A percentile compares a stretch with the other conserved stretches of the same genome.
Conservation (phyloP, 495 filamentous ascomycete species). For the Penicillium soppii region DNA sequence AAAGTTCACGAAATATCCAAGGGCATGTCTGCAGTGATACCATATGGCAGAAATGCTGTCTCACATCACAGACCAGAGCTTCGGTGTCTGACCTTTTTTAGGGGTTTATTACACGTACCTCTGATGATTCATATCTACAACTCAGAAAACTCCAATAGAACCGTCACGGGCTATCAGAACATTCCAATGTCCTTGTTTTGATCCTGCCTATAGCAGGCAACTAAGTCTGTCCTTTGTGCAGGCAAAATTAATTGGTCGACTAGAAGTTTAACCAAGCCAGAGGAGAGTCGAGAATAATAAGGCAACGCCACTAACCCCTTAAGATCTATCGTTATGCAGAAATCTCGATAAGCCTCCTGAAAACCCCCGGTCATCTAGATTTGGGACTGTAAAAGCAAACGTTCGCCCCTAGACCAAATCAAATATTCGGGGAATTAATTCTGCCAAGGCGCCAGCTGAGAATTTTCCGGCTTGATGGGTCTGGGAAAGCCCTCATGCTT, state of each 20-base stretch:
- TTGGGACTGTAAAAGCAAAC: neutral
- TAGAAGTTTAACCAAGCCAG: no score
- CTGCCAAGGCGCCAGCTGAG: neutral
- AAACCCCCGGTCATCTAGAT: neutral
- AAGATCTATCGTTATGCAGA: no score
- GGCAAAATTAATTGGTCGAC: no score
- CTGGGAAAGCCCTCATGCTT: neutral
- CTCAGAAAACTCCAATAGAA: no score
- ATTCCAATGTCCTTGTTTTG: no score
- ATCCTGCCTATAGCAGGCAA: no score
- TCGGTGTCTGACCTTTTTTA: neutral
- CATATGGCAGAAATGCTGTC: neutral
- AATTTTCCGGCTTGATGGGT: neutral
- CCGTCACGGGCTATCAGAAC: no score
- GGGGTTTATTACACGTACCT: no score
- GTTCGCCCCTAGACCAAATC: neutral
- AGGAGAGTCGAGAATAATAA: neutral
- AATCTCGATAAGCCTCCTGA: neutral
- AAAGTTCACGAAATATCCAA: neutral
- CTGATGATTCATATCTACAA: no score
- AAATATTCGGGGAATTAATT: neutral
- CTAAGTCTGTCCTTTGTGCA: no score
- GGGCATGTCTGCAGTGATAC: neutral
- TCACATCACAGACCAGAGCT: neutral
- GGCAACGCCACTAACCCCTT: neutral